A percentile compares a stretch with the other conserved stretches of the same genome.
Conservation (phyloP, 495 filamentous ascomycete species). For the Aspergillus kassunensis region DNA sequence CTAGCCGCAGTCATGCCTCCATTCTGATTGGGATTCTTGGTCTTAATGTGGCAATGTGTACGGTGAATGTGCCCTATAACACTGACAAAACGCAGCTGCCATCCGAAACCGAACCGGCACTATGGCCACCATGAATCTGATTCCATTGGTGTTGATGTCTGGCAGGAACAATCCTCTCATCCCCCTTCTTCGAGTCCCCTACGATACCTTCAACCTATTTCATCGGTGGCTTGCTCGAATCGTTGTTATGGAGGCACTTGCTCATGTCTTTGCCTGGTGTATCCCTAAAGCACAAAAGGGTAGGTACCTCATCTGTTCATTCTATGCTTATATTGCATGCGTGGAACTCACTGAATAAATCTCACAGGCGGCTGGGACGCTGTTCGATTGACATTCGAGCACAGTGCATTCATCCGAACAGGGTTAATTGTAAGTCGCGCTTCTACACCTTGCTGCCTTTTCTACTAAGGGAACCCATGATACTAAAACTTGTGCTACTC, state of each 20-base stretch:
- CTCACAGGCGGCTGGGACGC: not conserved
- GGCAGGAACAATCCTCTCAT: conserved; percentile 82
- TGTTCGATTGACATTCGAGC: conserved; percentile 15
- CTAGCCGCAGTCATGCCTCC: conserved; percentile 64
- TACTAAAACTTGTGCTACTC: not conserved
- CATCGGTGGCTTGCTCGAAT: conserved; percentile 84
- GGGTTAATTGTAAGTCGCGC: conserved; percentile 37
- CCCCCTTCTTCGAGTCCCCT: conserved; percentile 67
- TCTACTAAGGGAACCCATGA: too few relatives aligned
- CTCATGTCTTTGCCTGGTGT: conserved; percentile 61
- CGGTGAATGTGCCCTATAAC: too few relatives aligned
- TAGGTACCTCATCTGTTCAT: not conserved
- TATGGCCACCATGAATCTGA: conserved; percentile 69
- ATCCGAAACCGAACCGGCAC: conserved; percentile 70
- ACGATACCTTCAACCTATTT: conserved; percentile 77
- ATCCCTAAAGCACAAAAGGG: not conserved
- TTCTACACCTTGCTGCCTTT: not conserved
- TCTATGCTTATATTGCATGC: not conserved
- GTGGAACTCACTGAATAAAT: not conserved
- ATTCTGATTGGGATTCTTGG: conserved; percentile 59
- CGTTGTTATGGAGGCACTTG: conserved; percentile 62
- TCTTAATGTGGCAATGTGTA: conserved; percentile 20
- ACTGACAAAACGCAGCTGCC: conserved; percentile 19
- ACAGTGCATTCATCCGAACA: conserved; percentile 12
- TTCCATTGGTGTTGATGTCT: conserved; percentile 71